Percentiles rank a stretch among this genome's conserved stretches.
Evolutionary conservation across 208 protist genomes (phyloP).

Genomic region (Tritrichomonas musculus): DNA sequence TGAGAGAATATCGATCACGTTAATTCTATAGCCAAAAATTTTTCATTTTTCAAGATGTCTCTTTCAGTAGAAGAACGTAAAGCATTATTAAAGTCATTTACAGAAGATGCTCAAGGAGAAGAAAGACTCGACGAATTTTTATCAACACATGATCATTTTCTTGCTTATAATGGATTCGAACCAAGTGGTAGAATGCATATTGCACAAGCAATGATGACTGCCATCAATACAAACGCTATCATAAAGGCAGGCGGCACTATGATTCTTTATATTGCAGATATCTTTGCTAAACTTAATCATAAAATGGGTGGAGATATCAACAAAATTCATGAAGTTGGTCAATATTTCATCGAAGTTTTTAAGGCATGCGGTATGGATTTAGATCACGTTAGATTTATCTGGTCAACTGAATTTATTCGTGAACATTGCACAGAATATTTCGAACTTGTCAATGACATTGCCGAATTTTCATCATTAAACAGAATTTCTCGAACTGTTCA

Average conservation of each 20-base stretch:
- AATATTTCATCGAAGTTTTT: conserved; percentile 51
- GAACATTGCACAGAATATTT: conserved; percentile 61
- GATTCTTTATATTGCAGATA: conserved; percentile 99
- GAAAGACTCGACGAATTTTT: not conserved
- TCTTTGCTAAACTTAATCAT: conserved; percentile 98
- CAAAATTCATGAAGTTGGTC: conserved; percentile 86
- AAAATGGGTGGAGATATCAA: conserved; percentile 95
- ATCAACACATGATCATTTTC: not conserved
- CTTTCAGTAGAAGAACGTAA: not conserved
- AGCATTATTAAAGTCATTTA: not conserved
- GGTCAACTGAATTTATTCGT: conserved; percentile 36
- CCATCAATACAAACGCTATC: conserved; percentile 97
- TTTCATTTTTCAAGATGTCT: too few relatives aligned
- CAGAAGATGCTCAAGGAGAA: not conserved
- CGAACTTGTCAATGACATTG: conserved; percentile 29
- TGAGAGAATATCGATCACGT: too few relatives aligned
- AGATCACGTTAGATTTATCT: conserved; percentile 8
- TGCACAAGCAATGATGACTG: conserved; percentile 96
- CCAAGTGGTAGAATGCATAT: conserved; percentile 98
- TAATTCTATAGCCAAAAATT: too few relatives aligned
- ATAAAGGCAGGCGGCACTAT: conserved; percentile 83
- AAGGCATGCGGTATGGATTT: conserved; percentile 27
- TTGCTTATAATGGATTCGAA: conserved; percentile 97
- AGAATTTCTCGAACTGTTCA: conserved; percentile 93
- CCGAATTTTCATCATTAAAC: conserved; percentile 58